These are phyloP conservation scores for Lasiodiplodia citricola DNA, from an alignment of 2,329 filamentous ascomycete genomes.

Conservation along the genomic window DNA sequence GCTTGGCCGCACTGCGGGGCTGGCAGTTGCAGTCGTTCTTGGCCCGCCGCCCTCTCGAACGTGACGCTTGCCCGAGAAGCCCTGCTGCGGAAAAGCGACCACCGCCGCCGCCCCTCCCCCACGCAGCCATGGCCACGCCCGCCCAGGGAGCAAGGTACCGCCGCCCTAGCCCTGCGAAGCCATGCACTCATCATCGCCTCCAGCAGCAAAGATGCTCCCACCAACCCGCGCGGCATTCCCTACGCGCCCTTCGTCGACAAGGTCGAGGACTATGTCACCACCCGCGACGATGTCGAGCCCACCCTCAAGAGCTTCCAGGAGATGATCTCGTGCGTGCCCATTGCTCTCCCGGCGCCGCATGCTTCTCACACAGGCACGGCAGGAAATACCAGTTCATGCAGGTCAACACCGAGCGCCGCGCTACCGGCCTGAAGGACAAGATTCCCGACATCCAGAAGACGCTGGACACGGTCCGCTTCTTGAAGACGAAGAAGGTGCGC, in stretches of 20 bases:
- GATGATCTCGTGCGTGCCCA: constrained; percentile 77
- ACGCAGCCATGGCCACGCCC: constrained; percentile 37
- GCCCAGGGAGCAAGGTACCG: constrained; percentile 35
- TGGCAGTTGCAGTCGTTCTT: not conserved
- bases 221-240: constrained; percentile 83
- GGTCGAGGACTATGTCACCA: constrained; percentile 84
- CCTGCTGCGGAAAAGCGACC: constrained; percentile 13
- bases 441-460: constrained; percentile 98
- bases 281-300: constrained; percentile 77
- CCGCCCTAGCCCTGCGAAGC: not conserved
- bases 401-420: constrained; percentile 83
- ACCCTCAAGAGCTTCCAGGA: constrained; percentile 86
- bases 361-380: constrained; percentile 29
- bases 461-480: constrained; percentile 84
- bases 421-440: constrained; percentile 85
- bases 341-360: constrained; percentile 28
- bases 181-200: not conserved
- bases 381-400: constrained; percentile 99
- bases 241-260: constrained; percentile 85
- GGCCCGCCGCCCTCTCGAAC: not conserved
- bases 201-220: constrained; percentile 55
- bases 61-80: constrained; percentile 22
- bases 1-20: not conserved
- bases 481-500: constrained; percentile 74
- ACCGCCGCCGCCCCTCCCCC: constrained; percentile 20